phyloP scores from a whole-genome alignment of 106 monocot genomes.

The Apostasia ramifera region DNA sequence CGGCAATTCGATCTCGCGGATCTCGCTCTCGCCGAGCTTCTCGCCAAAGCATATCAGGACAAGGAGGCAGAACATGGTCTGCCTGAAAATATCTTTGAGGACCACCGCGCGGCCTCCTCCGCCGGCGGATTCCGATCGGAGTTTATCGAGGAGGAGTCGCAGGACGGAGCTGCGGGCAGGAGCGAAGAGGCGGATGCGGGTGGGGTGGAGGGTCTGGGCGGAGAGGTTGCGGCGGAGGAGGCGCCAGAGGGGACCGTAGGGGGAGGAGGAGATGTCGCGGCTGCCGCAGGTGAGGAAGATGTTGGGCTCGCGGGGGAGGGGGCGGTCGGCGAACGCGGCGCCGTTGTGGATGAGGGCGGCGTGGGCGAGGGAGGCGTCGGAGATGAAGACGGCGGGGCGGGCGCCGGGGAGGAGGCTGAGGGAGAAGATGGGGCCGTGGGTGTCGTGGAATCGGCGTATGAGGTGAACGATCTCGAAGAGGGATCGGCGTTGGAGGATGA shows the following conservation, averaged over 20 bases:
- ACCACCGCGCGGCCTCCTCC: not conserved
- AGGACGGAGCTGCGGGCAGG: constrained; percentile 11
- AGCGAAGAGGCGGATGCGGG: constrained; percentile 8
- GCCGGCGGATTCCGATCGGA: not conserved
- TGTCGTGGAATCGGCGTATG: constrained; percentile 4
- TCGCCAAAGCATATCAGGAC: constrained; percentile 38
- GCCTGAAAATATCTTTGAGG: constrained; percentile 19
- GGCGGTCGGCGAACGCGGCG: constrained; percentile 20
- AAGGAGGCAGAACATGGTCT: constrained; percentile 23
- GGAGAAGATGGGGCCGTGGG: constrained; percentile 21
- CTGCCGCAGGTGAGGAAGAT: not conserved
- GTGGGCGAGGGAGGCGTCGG: constrained; percentile 16
- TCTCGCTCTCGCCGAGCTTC: constrained; percentile 13
- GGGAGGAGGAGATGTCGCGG: constrained; percentile 3
- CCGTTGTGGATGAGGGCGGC: constrained; percentile 17
- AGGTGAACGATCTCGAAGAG: not conserved
- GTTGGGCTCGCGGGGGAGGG: not conserved
- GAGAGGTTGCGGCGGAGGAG: constrained; percentile 24
- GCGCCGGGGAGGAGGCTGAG: constrained; percentile 16
- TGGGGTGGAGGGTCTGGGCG: constrained; percentile 16
- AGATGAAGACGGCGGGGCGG: constrained; percentile 14
- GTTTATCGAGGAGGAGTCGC: not conserved
- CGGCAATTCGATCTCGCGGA: constrained; percentile 10
- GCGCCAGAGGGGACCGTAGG: constrained; percentile 24
- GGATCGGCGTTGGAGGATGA: constrained; percentile 15